Percentiles rank a stretch among this genome's conserved stretches.
These are phyloP conservation scores for Telopea speciosissima DNA, from an alignment of 177 flowering plant genomes.

Conservation along the genomic window DNA sequence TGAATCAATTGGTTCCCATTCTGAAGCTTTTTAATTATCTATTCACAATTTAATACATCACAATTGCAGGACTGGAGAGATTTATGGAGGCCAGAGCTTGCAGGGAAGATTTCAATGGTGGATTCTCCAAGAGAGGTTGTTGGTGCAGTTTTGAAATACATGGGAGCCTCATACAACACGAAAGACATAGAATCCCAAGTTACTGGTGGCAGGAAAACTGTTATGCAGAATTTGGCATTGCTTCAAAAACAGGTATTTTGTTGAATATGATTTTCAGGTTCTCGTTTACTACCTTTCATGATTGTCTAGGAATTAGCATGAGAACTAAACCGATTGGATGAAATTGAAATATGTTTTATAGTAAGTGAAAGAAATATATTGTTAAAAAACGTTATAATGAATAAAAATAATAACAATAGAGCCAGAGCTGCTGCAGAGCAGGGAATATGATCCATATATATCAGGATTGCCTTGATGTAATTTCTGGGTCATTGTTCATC, in stretches of 20 bases:
- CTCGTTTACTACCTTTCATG: neutral
- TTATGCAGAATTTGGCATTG: conserved; percentile 40
- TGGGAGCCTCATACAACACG: conserved; percentile 94
- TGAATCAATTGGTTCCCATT: neutral
- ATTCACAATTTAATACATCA: conserved; percentile 3
- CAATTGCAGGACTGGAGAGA: conserved; percentile 83
- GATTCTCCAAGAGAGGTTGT: conserved; percentile 85
- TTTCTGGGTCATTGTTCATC: neutral
- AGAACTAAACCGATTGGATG: neutral
- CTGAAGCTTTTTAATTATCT: neutral
- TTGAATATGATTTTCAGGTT: neutral
- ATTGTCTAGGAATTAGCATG: neutral
- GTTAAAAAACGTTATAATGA: neutral
- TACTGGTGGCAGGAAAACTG: conserved; percentile 69
- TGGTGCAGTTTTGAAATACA: conserved; percentile 85
- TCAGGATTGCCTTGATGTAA: neutral
- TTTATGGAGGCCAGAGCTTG: conserved; percentile 92
- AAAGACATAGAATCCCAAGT: conserved; percentile 50
- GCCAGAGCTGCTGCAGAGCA: neutral
- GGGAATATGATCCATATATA: neutral
- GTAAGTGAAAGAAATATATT: neutral
- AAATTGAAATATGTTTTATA: neutral
- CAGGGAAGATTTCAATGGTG: conserved; percentile 87
- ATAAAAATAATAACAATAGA: neutral
- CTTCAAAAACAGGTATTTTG: conserved; percentile 66